Base-by-base conservation (phyloP, 768 basidiomycete species). In the Psilocybe sp. region DNA sequence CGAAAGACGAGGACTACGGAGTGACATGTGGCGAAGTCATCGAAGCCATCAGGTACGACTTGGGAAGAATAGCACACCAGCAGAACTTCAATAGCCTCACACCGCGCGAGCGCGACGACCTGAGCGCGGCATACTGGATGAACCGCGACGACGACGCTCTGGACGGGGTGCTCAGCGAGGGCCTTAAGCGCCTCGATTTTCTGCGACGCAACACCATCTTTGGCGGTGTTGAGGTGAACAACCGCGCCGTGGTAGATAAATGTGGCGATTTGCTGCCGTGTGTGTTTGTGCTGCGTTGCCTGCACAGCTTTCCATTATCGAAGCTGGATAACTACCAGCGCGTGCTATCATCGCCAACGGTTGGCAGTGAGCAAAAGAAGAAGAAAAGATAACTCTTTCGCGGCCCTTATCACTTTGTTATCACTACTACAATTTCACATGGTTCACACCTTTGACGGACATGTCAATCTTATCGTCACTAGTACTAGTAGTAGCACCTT, bases 21-120 rank as follows among this genome's bases (percentile, higher is more conserved):
- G 86, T 92, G n/a, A 90, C 88, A 4, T 75, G 87, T 57, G 76
- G 75, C 18, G 88, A 92, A 60, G 76, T 92, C 78, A 60, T 89
- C 79, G 60, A 62, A 1, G 46, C 52, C 2, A 67, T 90, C 46
- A 72, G 75, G 43, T 56, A 64, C 1, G 73, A 75, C 55, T 60
- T 91, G 67, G 70, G 78, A 49, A 71, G 66, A 15, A 73, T 81
- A 39, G 69, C 82, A 1, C 67, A 69, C 13, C 75, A 75, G 58
- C 63, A 66, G 15, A 85, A 90, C 51, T 87, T 73, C 59, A 72
- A 79, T 4, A 52, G 57, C 2, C 63, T 82, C 5, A 31, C 71
- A 0, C 34, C 50, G 2, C 45, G 37, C n/a, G 68, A 67, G 12
- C 72, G 78, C 52, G 69, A 69, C 1, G 62, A 68, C 9, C 70